A percentile compares a stretch with the other conserved stretches of the same genome.
Conservation (phyloP, 192 early-diverging fungal species). For the Linnemannia elongata region DNA sequence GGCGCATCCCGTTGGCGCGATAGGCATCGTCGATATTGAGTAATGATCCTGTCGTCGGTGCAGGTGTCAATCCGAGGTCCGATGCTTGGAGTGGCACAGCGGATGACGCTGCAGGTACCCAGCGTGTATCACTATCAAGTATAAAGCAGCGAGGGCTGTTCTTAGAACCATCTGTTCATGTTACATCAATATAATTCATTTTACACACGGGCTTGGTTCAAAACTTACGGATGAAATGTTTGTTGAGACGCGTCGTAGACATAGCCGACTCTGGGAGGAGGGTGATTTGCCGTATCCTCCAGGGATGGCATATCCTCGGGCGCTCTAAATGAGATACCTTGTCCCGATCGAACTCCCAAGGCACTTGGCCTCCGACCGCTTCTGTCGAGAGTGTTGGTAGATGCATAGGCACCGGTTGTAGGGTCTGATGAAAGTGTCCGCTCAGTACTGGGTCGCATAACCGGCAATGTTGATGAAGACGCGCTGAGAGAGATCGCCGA, state of each 20-base stretch:
- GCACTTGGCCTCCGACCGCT: slow-evolving; percentile 19
- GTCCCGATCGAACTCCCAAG: background rate
- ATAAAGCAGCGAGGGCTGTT: background rate
- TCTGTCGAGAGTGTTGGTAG: slow-evolving; percentile 20
- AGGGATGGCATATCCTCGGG: slow-evolving; percentile 18
- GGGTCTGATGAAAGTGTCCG: slow-evolving; percentile 34
- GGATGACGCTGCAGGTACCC: slow-evolving; percentile 1
- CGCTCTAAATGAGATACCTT: slow-evolving; percentile 19
- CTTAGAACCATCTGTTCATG: background rate
- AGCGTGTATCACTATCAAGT: slow-evolving; percentile 9
- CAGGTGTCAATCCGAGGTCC: background rate
- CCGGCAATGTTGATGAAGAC: background rate
- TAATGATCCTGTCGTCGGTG: background rate
- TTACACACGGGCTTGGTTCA: background rate
- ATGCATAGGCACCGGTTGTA: slow-evolving; percentile 23
- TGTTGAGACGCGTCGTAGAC: slow-evolving; percentile 13
- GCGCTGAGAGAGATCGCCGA: background rate
- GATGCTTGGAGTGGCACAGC: background rate
- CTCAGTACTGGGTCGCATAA: slow-evolving; percentile 11
- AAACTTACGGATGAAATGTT: slow-evolving; percentile 33
- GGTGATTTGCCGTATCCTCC: background rate
- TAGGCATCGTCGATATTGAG: background rate
- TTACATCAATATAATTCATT: no score
- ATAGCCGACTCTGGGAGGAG: slow-evolving; percentile 9
- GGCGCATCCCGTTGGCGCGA: background rate